Percentiles rank a stretch among this genome's conserved stretches.
Conservation (phyloP, 176 grass and related monocot genomes). For the Eragrostis curvula region DNA sequence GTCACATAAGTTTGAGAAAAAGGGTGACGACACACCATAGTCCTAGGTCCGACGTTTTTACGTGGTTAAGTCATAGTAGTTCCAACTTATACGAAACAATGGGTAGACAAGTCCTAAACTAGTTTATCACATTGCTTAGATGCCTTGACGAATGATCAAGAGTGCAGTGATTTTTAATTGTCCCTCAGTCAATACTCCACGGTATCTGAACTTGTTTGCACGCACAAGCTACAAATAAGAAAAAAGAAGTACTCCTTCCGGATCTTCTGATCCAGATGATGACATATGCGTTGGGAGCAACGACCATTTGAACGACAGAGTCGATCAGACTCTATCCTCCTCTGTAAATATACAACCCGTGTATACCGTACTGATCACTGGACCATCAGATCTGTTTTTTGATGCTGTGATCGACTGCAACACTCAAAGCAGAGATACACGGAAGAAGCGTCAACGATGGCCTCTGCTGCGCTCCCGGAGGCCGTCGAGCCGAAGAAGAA, state of each 20-base stretch:
- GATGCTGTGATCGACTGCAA: not conserved
- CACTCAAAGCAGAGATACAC: not conserved
- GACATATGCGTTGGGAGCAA: not conserved
- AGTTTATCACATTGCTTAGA: not conserved
- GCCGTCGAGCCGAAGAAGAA: slow-evolving; percentile 18
- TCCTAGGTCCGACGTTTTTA: not conserved
- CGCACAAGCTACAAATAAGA: slow-evolving; percentile 14
- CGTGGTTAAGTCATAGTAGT: not conserved
- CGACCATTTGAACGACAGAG: not conserved
- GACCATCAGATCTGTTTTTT: no score
- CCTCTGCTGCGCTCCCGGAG: slow-evolving; percentile 24
- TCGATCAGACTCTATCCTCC: not conserved
- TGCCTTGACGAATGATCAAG: not conserved
- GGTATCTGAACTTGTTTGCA: slow-evolving; percentile 32
- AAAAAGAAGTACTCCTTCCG: not conserved
- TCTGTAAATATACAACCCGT: not conserved
- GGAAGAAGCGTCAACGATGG: not conserved
- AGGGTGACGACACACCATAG: not conserved
- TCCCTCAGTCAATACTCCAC: not conserved
- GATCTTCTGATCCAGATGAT: not conserved
- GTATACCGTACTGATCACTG: no score
- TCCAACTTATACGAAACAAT: slow-evolving; percentile 12
- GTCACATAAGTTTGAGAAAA: not conserved
- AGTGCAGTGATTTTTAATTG: not conserved
- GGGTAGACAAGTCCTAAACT: not conserved